Base-by-base conservation (phyloP, 1,139 yeast genomes). In the Yamadazyma aaseri region DNA sequence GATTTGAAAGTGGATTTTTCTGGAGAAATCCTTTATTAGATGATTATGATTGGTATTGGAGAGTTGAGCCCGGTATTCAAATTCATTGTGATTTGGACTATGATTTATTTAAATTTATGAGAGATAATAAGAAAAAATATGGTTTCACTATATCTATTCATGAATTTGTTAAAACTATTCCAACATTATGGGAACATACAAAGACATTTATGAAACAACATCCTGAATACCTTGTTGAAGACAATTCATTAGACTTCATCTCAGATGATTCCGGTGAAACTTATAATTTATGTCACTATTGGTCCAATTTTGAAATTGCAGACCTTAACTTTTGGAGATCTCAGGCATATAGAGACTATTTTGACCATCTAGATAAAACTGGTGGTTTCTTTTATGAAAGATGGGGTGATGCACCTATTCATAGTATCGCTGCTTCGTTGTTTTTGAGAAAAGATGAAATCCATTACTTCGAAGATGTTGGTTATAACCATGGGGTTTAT, bases 331-430 rank as follows among this genome's bases (percentile, higher is more conserved):
- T 89, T 53, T 86, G 86, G 82, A 64, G 95, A 49, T 62, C 77
- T 8, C 69, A 75, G 28, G 79, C 81, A 2, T 89, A 89, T 58
- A 58, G 68, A 11, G 72, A 71, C 28, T 89, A 79, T 59, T 89
- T 89, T 50, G 77, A 85, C 13, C 61, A 71, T 46, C 69, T 89
- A 47, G 97, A 89, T 56, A 53, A 67, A 40, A 71, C 81, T 1
- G 96, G 96, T 25, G 95, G 95, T 3, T 89, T 89, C 64, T 89
- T 85, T 63, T 89, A 89, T 58, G 96, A 89, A 58, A 71, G 96
- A 55, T 89, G 97, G 97, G 96, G 96, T 20, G 96, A 89, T 59
- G 96, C 96, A 0, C 96, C 96, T 5, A 78, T 87, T 16, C 96
- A 87, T 60, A 81, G 95, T 3, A 76, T 87, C 44, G 90, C 92